Percentiles rank a stretch among this genome's conserved stretches.
Conservation (phyloP, 139 green algal genomes). For the Coccomyxa sp. region DNA sequence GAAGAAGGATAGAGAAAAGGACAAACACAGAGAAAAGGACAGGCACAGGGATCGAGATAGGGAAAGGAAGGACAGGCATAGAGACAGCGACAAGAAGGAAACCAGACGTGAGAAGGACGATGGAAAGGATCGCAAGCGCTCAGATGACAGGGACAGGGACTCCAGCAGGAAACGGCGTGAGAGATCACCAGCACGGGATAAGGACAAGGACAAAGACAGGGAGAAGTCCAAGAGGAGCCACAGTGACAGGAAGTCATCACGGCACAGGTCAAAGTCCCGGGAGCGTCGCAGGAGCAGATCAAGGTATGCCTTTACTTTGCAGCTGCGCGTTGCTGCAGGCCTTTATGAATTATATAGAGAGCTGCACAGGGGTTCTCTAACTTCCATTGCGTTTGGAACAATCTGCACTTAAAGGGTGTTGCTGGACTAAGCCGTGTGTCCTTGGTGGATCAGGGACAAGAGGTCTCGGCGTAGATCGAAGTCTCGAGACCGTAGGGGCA, state of each 20-base stretch:
- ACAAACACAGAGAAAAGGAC: constrained; percentile 4
- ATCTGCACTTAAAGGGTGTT: not conserved
- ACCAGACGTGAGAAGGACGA: constrained; percentile 1
- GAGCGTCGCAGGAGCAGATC: not conserved
- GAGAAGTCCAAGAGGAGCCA: constrained; percentile 1
- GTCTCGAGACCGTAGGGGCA: not conserved
- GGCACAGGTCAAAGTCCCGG: not conserved
- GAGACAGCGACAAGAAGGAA: not conserved
- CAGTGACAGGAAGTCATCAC: not conserved
- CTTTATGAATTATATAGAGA: not conserved
- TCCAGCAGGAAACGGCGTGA: constrained; percentile 9
- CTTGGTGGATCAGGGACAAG: not conserved
- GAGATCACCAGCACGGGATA: not conserved
- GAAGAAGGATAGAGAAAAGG: constrained; percentile 8
- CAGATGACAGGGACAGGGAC: not conserved
- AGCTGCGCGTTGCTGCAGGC: not conserved
- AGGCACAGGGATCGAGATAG: not conserved
- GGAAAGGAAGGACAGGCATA: not conserved
- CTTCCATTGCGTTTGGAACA: not conserved
- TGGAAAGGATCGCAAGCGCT: constrained; percentile 7
- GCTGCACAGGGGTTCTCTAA: not conserved
- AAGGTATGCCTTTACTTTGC: constrained; percentile 1
- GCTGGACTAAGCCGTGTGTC: not conserved
- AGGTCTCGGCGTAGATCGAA: not conserved
- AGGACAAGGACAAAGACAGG: not conserved